These are phyloP conservation scores for Brettanomyces naardenensis DNA, from an alignment of 805 yeast genomes.

Conservation along the genomic window DNA sequence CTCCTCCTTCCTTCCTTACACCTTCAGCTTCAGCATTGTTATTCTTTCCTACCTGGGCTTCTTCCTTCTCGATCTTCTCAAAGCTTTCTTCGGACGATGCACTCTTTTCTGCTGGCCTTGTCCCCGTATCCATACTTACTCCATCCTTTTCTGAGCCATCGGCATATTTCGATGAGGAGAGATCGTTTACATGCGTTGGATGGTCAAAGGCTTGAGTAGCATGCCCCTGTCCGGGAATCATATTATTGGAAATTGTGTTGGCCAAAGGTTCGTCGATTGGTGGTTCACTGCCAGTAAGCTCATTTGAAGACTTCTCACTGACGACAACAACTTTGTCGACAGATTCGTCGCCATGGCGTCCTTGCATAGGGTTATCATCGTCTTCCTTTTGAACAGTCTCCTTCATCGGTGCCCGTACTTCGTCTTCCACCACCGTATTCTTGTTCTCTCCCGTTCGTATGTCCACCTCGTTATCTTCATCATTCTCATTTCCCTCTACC, in stretches of 20 bases:
- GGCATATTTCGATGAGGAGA: slow-evolving; percentile 1
- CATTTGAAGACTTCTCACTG: no score
- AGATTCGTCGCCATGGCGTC: no score
- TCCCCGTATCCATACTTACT: not conserved
- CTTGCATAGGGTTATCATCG: no score
- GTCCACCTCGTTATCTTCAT: slow-evolving; percentile 7
- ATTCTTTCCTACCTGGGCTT: slow-evolving; percentile 1
- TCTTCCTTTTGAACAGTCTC: no score
- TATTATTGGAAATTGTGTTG: no score
- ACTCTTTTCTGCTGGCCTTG: not conserved
- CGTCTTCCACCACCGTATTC: not conserved
- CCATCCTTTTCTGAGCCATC: not conserved
- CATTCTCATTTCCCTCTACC: slow-evolving; percentile 5
- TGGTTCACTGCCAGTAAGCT: no score
- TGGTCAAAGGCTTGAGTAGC: no score
- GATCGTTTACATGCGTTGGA: not conserved
- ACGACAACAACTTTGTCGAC: no score
- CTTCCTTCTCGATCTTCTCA: slow-evolving; percentile 1
- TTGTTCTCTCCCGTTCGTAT: not conserved
- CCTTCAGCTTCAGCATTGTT: slow-evolving; percentile 7
- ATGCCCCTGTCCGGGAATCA: no score
- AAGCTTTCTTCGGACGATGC: not conserved
- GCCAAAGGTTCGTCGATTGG: no score
- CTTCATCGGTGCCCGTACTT: no score
- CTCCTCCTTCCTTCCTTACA: slow-evolving; percentile 8